Base-by-base conservation (phyloP, 345 rosid species). In the Euphorbia peplus region DNA sequence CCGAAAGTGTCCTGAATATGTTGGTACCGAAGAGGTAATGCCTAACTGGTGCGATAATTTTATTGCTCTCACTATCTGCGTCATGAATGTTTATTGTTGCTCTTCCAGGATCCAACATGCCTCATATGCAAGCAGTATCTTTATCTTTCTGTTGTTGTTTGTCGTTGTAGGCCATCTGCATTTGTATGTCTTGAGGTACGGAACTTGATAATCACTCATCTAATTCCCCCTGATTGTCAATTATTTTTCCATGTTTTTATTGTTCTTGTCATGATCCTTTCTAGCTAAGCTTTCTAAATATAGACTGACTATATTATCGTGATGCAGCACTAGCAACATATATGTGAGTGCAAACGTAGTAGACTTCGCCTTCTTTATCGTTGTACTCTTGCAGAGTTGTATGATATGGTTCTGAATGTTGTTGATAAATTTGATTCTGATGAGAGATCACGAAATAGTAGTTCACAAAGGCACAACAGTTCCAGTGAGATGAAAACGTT, bases 121-220 rank as follows among this genome's bases (percentile, higher is more conserved):
- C 73, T 91, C 67, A 93, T 93, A 69, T 93, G 98, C 79, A 87
- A 80, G 80, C 97, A 91, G 75, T 86, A 82, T 86, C 89, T 93
- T 68, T 86, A 86, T 80, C 95, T 93, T 61, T 91, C 96, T 78
- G 91, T 92, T 28, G 87, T 89, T 74, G 75, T 74, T 63, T 93
- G 98, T 73, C 52, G 60, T 35, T 93, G 97, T 80, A 82, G 96
- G 81, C 95, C 96, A 73, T 84, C 95, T 66, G 78, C 88, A 71
- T 89, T 70, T 75, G 92, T 83, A 64, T 93, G 98, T 81, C 81
- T 93, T 74, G 96, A 90, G 98, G 98, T 93, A 85, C 65, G 80
- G 54, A 63, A 52, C 53, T 60, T 65, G 44, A 24, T 52, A 63
- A 25, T 37, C 30, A 60, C 35, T 75, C 15, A 37, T n/a, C n/a